Evolutionary conservation across 1,284 basidiomycete species (phyloP), one percentile per base, ranked within the genome.

Genomic region (Veloporphyrellus conicus): DNA sequence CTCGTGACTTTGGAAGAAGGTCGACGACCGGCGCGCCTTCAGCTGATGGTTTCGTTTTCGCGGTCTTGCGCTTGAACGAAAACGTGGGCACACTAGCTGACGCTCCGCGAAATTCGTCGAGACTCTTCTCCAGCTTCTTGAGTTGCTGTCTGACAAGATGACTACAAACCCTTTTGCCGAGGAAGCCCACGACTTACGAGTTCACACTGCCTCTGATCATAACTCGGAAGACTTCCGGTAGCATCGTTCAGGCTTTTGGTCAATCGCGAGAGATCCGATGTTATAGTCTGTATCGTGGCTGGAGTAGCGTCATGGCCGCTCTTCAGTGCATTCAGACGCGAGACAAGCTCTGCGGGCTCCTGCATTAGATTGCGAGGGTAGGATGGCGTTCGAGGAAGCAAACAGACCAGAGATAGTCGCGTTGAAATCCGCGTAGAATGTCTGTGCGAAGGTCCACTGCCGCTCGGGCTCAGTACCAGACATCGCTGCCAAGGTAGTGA

Each of bases 141-240:
- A 87, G 60, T 76, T 81, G 79, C 86, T 86, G 49, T 36, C 41
- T 40, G 35, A 50, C 42, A 16, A 27, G 39, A 53, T 61, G 47
- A 61, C 37, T 33, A 42, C 41, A 44, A 37, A 37, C 12, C 8
- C 38, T 36, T 18, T 19, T 10, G 12, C 43, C 27, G 25, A 38
- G 7, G 36, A 10, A 35, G 22, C 15, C 14, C 14, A 39, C 19
- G 25, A 72, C 82, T 50, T 55, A 89, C 88, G 55, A 71, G 64
- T 57, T 87, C 84, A 57, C 76, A 86, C 55, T 80, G 80, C 49
- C 82, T 73, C 59, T 86, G 86, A 63, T 89, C 87, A 60, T 87
- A 90, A 34, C 76, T 70, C 5, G 88, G 84, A 33, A 91, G 67
- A 48, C 73, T 78, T 3, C 74, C 71, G 7, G 77, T 78, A 6